These are phyloP conservation scores for Neofusicoccum umdonicola DNA, from an alignment of 2,329 filamentous ascomycete species.

Conservation along the genomic window DNA sequence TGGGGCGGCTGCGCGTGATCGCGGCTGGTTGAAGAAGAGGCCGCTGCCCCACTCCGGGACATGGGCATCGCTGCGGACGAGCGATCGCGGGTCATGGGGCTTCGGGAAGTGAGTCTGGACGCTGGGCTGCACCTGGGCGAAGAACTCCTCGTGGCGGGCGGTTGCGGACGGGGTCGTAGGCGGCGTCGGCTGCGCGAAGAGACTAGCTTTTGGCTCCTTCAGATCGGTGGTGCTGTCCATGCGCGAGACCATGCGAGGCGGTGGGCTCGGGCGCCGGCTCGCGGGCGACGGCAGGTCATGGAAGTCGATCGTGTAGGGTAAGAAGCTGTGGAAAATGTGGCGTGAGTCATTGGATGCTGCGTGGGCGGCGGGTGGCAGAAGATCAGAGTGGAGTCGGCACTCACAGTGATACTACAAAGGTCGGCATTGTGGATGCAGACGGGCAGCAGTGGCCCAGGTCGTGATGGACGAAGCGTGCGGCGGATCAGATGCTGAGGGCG, in stretches of 20 bases:
- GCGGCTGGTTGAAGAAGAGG: slow-evolving; percentile 65
- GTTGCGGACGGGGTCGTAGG: slow-evolving; percentile 42
- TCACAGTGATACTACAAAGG: slow-evolving; percentile 61
- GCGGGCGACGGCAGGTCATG: slow-evolving; percentile 55
- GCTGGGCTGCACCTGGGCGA: slow-evolving; percentile 42
- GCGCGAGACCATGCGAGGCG: slow-evolving; percentile 33
- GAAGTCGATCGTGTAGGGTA: slow-evolving; percentile 91
- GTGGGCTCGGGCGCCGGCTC: slow-evolving; percentile 24
- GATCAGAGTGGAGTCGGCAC: slow-evolving; percentile 28
- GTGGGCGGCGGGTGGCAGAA: slow-evolving; percentile 1
- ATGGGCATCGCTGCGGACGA: slow-evolving; percentile 71
- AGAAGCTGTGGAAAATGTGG: slow-evolving; percentile 60
- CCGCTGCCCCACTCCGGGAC: slow-evolving; percentile 71
- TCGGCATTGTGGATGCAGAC: slow-evolving; percentile 49
- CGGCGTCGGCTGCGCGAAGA: slow-evolving; percentile 39
- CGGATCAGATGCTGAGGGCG: not conserved
- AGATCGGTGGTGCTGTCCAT: slow-evolving; percentile 47
- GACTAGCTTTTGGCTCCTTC: slow-evolving; percentile 34
- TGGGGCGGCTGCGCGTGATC: slow-evolving; percentile 68
- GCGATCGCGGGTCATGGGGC: slow-evolving; percentile 47
- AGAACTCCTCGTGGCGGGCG: slow-evolving; percentile 45
- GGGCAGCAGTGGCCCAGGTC: not conserved
- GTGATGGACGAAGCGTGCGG: not conserved
- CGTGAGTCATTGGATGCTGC: not conserved
- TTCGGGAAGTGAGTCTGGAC: slow-evolving; percentile 55